A percentile compares a stretch with the other conserved stretches of the same genome.
phyloP scores from a whole-genome alignment of 169 alveolate species.

The Eimeria falciformis region DNA sequence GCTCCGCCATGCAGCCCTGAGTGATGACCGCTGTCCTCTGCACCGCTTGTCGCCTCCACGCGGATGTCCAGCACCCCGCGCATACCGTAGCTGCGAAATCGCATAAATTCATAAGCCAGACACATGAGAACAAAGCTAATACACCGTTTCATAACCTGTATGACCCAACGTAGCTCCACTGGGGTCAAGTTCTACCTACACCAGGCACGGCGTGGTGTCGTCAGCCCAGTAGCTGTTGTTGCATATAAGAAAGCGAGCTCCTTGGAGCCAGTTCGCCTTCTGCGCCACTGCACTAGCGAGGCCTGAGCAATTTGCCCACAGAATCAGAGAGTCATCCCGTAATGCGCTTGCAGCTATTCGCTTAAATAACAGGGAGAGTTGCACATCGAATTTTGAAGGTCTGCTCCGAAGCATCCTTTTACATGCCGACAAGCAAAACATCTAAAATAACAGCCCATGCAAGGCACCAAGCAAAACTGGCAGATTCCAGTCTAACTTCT shows the following conservation, averaged over 20 bases:
- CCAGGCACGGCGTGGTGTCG: slow-evolving; percentile 79
- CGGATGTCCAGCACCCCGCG: slow-evolving; percentile 79
- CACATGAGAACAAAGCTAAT: neutral
- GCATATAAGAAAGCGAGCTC: slow-evolving; percentile 68
- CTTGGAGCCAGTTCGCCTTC: slow-evolving; percentile 74
- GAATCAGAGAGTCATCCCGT: neutral
- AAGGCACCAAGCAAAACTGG: too few relatives aligned
- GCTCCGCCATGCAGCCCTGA: slow-evolving; percentile 81
- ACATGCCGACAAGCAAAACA: too few relatives aligned
- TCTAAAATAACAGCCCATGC: too few relatives aligned
- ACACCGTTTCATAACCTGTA: neutral
- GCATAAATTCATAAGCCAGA: neutral
- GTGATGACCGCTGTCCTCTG: slow-evolving; percentile 69
- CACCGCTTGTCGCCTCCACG: slow-evolving; percentile 70
- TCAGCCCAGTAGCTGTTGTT: slow-evolving; percentile 80
- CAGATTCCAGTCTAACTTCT: too few relatives aligned
- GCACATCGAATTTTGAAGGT: too few relatives aligned
- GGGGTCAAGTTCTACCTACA: slow-evolving; percentile 59
- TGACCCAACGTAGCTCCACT: neutral
- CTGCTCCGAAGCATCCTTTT: too few relatives aligned
- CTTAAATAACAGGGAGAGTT: too few relatives aligned
- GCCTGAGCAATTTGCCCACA: slow-evolving; percentile 57
- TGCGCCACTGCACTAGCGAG: slow-evolving; percentile 63
- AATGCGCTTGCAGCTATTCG: neutral
- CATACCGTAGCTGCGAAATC: slow-evolving; percentile 76